Percentiles rank a stretch among this genome's conserved stretches.
phyloP scores from a whole-genome alignment of 2,329 filamentous ascomycete genomes.

The Aspergillus japonicus region DNA sequence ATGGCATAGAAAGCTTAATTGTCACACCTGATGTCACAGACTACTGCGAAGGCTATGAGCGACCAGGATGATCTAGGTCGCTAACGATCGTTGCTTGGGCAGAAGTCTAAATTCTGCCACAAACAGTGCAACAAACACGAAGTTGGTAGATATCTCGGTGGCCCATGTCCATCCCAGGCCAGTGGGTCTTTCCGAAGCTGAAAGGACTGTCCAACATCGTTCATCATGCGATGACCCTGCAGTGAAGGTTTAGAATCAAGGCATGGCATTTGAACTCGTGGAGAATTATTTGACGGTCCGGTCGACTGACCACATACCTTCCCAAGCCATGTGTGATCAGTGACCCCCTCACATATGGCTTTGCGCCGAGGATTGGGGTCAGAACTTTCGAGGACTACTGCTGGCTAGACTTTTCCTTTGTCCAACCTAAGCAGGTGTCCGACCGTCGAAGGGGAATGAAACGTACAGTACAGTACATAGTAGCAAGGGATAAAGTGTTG shows the following conservation, averaged over 20 bases:
- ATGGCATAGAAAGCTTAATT: slow-evolving; percentile 1
- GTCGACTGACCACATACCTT: slow-evolving; percentile 6
- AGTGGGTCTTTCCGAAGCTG: slow-evolving; percentile 4
- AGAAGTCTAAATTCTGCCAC: background rate
- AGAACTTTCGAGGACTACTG: background rate
- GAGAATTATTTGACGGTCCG: background rate
- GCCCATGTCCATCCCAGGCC: background rate
- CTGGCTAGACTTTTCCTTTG: background rate
- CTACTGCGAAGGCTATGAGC: background rate
- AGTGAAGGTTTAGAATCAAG: background rate
- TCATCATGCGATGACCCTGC: slow-evolving; percentile 4
- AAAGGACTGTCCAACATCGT: slow-evolving; percentile 3
- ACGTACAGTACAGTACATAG: background rate
- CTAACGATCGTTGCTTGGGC: background rate
- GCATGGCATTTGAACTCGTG: background rate
- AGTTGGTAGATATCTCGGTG: background rate
- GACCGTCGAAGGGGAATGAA: background rate
- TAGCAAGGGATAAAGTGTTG: background rate
- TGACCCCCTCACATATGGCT: background rate
- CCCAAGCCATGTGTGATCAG: background rate
- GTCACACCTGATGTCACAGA: slow-evolving; percentile 1
- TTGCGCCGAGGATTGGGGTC: background rate
- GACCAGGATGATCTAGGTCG: background rate
- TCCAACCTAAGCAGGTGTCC: background rate
- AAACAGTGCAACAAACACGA: slow-evolving; percentile 3